Base-by-base conservation (phyloP, 768 basidiomycete species). In the Lentinula edodes region DNA sequence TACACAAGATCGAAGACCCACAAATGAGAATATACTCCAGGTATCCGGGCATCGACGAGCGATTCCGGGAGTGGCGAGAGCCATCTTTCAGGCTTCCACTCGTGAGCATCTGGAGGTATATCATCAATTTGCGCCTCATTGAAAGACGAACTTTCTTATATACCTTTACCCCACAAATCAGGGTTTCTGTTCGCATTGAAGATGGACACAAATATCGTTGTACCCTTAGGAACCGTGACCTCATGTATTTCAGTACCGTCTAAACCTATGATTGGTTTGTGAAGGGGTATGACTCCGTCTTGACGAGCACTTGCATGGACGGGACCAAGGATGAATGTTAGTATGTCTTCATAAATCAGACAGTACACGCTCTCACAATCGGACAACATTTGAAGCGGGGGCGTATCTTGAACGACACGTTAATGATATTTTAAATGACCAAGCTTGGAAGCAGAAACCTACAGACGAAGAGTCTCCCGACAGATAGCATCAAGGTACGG, bases 71-170 rank as follows among this genome's bases (percentile, higher is more conserved):
- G 64, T 0, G 71, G 68, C 4, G 62, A 61, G 1, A 80, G 66
- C 79, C 80, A 81, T 12, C 79, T 68, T 57, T 80, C 78, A 3
- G 79, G 80, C 58, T 76, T 80, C 75, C 77, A 80, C 61, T 80
- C 76, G 23, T 66, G 46, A 0, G 77, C 75, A 63, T 82, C 80
- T 8, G 41, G 16, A 16, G 20, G 36, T 5, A 20, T 16, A 38
- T 42, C 10, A 56, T 9, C 7, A 23, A 5, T 4, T 35, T n/a
- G 5, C n/a, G 16, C 18, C 18, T 8, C 8, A 28, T 6, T 28
- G 7, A 16, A 18, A 10, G 15, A 23, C 6, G 43, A n/a, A 3
- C 28, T 28, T 28, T 18, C 28, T 16, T 0, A 39, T 9, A 7
- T 56, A 56, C 67, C 64, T 42, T 41, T 9, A 2, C 80, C 79